phyloP scores from a whole-genome alignment of 257 asterid genomes.

The Scutellaria galericulata region DNA sequence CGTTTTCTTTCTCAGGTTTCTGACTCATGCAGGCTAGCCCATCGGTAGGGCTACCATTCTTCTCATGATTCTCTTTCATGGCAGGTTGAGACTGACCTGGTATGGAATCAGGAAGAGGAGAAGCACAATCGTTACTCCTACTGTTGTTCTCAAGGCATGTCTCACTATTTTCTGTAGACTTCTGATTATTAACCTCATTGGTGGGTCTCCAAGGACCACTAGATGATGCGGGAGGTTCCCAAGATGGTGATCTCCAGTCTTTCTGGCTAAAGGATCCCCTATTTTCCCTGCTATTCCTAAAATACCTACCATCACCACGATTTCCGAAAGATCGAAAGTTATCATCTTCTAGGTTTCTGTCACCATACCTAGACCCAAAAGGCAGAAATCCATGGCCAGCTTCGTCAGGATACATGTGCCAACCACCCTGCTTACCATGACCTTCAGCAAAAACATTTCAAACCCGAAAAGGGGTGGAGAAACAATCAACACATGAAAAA shows the following conservation, averaged over 20 bases:
- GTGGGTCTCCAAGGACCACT: conserved; percentile 63
- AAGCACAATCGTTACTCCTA: conserved; percentile 36
- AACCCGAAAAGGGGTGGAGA: conserved; percentile 40
- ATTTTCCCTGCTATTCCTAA: conserved; percentile 66
- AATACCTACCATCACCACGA: conserved; percentile 66
- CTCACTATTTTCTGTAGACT: conserved; percentile 57
- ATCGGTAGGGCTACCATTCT: conserved; percentile 41
- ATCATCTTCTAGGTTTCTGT: conserved; percentile 73
- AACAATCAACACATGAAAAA: conserved; percentile 41
- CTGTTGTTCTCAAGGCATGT: conserved; percentile 37
- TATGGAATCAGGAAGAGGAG: conserved; percentile 43
- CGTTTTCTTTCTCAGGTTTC: conserved; percentile 65
- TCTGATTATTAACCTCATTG: conserved; percentile 53
- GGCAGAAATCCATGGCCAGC: conserved; percentile 66
- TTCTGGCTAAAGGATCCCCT: conserved; percentile 74
- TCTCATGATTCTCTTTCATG: conserved; percentile 57
- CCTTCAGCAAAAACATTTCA: conserved; percentile 68
- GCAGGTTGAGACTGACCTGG: conserved; percentile 50
- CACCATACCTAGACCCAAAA: conserved; percentile 66
- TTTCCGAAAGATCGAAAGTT: conserved; percentile 56
- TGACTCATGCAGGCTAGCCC: conserved; percentile 43
- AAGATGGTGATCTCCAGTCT: conserved; percentile 67
- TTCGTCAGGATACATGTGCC: conserved; percentile 78
- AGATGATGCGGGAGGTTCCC: conserved; percentile 64
- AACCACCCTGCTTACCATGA: conserved; percentile 96